Percentiles rank a stretch among this genome's conserved stretches.
phyloP scores from a whole-genome alignment of 768 basidiomycete genomes.

The Xerocomellus intermedius region DNA sequence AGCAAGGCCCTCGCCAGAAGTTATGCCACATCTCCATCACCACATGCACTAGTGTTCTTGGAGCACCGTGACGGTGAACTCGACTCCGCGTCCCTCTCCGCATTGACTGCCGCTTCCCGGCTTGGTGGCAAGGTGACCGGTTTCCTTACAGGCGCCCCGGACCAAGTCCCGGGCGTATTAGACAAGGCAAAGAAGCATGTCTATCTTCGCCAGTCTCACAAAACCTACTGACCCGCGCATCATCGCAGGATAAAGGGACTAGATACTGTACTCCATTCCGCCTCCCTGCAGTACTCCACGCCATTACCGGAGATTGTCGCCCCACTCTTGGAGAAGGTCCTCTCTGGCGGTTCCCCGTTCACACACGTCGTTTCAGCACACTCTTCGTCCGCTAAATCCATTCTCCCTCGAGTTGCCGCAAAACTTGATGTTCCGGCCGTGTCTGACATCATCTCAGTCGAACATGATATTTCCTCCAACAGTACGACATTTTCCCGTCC shows the following conservation, averaged over 20 bases:
- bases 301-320: conserved; percentile 76
- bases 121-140: conserved; percentile 87
- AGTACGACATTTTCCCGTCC: conserved; percentile 87
- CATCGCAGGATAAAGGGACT: conserved; percentile 62
- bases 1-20: conserved; percentile 33
- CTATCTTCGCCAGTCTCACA: conserved; percentile 6
- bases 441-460: conserved; percentile 84
- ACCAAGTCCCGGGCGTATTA: conserved; percentile 62
- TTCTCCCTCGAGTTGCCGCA: conserved; percentile 91
- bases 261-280: conserved; percentile 63
- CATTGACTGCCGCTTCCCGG: conserved; percentile 84
- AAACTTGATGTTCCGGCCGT: conserved; percentile 86
- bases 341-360: conserved; percentile 61
- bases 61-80: conserved; percentile 83
- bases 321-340: conserved; percentile 75
- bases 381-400: conserved; percentile 87
- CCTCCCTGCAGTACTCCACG: conserved; percentile 66
- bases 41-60: conserved; percentile 83
- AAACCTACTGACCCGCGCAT: conserved; percentile 4
- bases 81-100: conserved; percentile 83
- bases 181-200: conserved; percentile 79
- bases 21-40: conserved; percentile 60
- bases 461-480: conserved; percentile 66
- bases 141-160: conserved; percentile 66
- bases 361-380: conserved; percentile 94